These are phyloP conservation scores for Sutorius australiensis DNA, from an alignment of 768 basidiomycete genomes.

Conservation along the genomic window DNA sequence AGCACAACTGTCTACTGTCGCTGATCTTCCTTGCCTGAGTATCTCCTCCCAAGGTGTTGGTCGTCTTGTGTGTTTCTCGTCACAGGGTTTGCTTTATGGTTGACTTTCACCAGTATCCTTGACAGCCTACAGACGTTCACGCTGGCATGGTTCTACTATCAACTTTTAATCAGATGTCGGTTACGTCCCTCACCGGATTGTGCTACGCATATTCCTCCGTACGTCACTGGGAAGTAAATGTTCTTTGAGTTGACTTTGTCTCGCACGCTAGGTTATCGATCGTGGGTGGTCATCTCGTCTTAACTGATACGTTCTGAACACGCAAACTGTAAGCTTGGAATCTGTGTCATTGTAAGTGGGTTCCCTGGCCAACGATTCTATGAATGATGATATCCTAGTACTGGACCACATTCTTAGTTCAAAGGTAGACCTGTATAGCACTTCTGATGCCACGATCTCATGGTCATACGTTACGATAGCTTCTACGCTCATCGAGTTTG, in stretches of 20 bases:
- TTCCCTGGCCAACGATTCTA: not conserved
- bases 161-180: conserved; percentile 12
- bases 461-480: not conserved
- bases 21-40: not conserved
- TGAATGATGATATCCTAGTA: not conserved
- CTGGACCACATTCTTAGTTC: not conserved
- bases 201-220: conserved; percentile 1
- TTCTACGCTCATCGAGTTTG: not conserved
- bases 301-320: not conserved
- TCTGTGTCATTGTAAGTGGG: not conserved
- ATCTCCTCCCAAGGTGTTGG: not conserved
- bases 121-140: conserved; percentile 3
- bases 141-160: not conserved
- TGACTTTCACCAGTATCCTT: conserved; percentile 8
- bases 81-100: not conserved
- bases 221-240: not conserved
- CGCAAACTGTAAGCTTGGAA: not conserved
- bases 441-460: not conserved
- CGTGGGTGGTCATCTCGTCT: not conserved
- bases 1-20: not conserved
- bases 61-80: conserved; percentile 3
- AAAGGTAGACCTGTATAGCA: not conserved
- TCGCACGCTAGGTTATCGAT: not conserved
- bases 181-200: not conserved
- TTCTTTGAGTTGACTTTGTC: not conserved